These are phyloP conservation scores for Stenogyne calaminthoides DNA, from an alignment of 305 asterid genomes.

Conservation along the genomic window DNA sequence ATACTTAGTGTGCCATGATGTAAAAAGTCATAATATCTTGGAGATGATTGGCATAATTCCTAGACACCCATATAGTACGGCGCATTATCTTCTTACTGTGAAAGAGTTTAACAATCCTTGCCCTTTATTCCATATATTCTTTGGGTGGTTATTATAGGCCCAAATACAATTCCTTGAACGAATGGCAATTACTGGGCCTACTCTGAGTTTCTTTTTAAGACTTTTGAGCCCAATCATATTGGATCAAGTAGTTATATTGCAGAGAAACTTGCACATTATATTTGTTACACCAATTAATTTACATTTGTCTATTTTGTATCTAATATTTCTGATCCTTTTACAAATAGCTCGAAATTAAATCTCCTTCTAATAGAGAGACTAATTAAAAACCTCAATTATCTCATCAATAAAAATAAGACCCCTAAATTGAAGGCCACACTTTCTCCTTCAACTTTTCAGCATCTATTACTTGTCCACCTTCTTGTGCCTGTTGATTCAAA, in stretches of 20 bases:
- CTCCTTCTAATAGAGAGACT: slow-evolving; percentile 19
- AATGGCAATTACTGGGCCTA: neutral
- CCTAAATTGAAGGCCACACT: slow-evolving; percentile 32
- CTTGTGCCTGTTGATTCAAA: slow-evolving; percentile 46
- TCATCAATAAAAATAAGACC: neutral
- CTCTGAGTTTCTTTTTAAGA: no score
- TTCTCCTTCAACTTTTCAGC: slow-evolving; percentile 48
- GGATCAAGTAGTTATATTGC: neutral
- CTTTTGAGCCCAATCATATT: neutral
- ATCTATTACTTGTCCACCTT: slow-evolving; percentile 35
- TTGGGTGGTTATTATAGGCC: neutral
- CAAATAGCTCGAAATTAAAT: neutral
- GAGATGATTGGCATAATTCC: no score
- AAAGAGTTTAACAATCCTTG: no score
- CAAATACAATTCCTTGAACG: neutral
- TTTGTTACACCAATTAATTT: slow-evolving; percentile 5
- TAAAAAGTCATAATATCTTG: no score
- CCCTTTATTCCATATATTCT: no score
- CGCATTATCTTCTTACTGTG: no score
- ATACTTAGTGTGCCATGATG: no score
- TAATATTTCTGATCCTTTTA: neutral
- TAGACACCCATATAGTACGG: no score
- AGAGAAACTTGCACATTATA: neutral
- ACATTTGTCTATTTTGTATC: neutral
- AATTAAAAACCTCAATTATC: neutral